Percentiles rank a stretch among this genome's conserved stretches.
phyloP scores from a whole-genome alignment of 371 early-diverging fungal species.

The Circinella umbellata region DNA sequence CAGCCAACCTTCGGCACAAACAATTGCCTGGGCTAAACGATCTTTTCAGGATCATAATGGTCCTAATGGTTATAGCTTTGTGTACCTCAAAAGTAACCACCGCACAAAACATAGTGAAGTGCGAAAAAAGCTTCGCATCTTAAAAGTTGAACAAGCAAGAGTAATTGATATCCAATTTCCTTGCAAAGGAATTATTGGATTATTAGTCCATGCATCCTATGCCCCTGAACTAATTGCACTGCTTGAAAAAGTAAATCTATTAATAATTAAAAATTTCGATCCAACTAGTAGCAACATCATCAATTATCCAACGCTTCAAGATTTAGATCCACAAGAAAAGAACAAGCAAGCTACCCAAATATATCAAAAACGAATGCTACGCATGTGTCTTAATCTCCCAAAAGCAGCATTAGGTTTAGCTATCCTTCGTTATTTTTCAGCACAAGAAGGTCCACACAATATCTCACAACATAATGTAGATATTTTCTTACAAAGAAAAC shows the following conservation, averaged over 20 bases:
- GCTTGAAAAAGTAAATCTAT: neutral
- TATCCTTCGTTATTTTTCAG: neutral
- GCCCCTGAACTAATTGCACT: neutral
- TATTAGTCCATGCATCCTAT: neutral
- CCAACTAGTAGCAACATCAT: neutral
- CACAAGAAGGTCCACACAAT: neutral
- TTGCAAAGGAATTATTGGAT: neutral
- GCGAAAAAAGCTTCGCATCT: neutral
- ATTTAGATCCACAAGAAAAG: neutral
- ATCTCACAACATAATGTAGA: neutral
- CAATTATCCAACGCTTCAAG: neutral
- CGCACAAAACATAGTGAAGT: constrained; percentile 1
- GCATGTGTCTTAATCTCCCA: neutral
- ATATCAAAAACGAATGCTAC: neutral
- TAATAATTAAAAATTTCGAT: neutral
- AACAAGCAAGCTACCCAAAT: neutral
- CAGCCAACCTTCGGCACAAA: too few species aligned
- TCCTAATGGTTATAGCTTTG: neutral
- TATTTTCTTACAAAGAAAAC: neutral
- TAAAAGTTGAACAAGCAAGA: neutral
- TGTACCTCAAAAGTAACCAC: constrained; percentile 1
- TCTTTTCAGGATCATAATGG: too few species aligned
- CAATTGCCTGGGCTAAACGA: too few species aligned
- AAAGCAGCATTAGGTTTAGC: neutral
- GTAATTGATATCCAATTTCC: neutral